Base-by-base conservation (phyloP, 2,329 filamentous ascomycete genomes). In the Cercospora zeina region DNA sequence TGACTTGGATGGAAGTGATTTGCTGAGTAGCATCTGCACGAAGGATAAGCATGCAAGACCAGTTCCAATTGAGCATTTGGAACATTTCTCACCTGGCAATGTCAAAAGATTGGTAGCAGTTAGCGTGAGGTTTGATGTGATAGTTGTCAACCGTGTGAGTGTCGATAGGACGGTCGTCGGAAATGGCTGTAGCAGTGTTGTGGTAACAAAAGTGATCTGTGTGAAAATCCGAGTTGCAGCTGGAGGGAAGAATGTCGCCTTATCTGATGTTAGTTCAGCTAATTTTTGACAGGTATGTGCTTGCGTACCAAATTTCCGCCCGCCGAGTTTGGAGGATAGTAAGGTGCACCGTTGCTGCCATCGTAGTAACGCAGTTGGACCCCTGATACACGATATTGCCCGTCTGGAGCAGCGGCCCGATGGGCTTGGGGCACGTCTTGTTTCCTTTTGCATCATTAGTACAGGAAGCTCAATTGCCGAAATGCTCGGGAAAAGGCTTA, bases 1-100 rank as follows among this genome's bases (percentile, higher is more conserved):
- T 19, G n/a, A 57, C 31, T 47, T 57, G 54, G 8, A 49, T 16
- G 30, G 54, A 57, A 7, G 54, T 57, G 54, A 49, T 9, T 31
- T 1, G 27, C 7, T 36, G 54, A 1, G 54, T 57, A 14, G 37
- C 24, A 27, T 57, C 54, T 57, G 11, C 1, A 34, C 4, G 24
- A 47, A 10, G 9, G 5, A 45, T 57, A 27, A 47, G 54, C 31
- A 34, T 13, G 8, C n/a, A 42, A 4, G 14, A 14, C 7, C 4
- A 10, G 1, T 1, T 7, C 10, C 8, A 39, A n/a, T 8, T 37
- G n/a, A 6, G 21, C 36, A 19, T 13, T 27, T 5, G 42, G 9
- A 30, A 54, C 7, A 8, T 2, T 7, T 4, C 7, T 34, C n/a
- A 57, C 54, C 54, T 13, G 54, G 54, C 5, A 57, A n/a, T 21